These are phyloP conservation scores for Fusarium drepaniforme DNA, from an alignment of 2,329 filamentous ascomycete species.

Conservation along the genomic window DNA sequence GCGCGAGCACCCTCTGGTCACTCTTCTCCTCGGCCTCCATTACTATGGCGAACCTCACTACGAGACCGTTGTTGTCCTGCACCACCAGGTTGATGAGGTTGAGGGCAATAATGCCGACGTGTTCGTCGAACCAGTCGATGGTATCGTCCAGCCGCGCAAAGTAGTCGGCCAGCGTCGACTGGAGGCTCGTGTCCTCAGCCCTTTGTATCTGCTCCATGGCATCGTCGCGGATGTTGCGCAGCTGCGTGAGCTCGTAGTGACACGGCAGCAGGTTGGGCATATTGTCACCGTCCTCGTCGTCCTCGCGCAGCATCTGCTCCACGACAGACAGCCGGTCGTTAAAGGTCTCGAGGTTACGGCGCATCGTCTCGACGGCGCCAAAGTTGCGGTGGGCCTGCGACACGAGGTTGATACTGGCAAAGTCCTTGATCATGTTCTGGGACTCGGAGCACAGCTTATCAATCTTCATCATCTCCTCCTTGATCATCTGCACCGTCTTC, in stretches of 20 bases:
- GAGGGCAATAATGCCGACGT: constrained; percentile 88
- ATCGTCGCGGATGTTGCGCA: constrained; percentile 95
- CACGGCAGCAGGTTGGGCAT: constrained; percentile 92
- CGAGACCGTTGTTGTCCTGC: constrained; percentile 86
- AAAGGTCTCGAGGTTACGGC: constrained; percentile 88
- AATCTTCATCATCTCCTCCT: constrained; percentile 99
- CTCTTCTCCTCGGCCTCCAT: constrained; percentile 98
- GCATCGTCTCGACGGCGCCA: constrained; percentile 93
- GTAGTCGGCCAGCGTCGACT: constrained; percentile 88
- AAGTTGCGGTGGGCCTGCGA: constrained; percentile 98
- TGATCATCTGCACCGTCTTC: constrained; percentile 91
- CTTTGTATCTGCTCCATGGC: constrained; percentile 95
- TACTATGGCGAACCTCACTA: constrained; percentile 91
- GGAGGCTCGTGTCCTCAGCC: constrained; percentile 78
- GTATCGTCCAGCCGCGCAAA: constrained; percentile 88
- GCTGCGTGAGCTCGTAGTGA: constrained; percentile 91
- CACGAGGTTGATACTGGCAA: constrained; percentile 90
- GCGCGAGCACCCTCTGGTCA: constrained; percentile 88
- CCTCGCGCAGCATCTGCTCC: constrained; percentile 82
- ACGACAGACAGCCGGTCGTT: constrained; percentile 81
- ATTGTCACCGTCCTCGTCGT: constrained; percentile 87
- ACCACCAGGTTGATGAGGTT: constrained; percentile 91
- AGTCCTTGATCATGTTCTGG: constrained; percentile 97
- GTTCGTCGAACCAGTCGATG: constrained; percentile 95
- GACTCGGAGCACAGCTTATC: constrained; percentile 97